phyloP scores from a whole-genome alignment of 176 grass and related monocot genomes.

The Stipa capillata region DNA sequence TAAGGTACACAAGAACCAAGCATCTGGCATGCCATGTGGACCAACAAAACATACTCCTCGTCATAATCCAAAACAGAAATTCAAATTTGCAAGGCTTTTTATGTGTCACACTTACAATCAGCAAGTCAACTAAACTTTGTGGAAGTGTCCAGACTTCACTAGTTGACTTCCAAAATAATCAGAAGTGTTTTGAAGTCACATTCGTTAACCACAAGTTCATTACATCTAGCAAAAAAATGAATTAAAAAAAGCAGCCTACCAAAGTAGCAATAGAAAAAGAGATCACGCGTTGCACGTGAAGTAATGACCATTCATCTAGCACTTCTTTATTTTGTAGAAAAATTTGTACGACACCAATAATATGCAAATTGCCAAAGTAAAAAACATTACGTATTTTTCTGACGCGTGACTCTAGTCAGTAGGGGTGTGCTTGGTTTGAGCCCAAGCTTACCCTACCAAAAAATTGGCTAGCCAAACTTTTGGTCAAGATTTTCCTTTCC shows the following conservation, averaged over 20 bases:
- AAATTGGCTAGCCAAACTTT: too few relatives aligned
- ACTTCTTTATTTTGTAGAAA: background rate
- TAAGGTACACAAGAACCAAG: background rate
- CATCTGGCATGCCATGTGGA: background rate
- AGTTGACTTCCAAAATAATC: background rate
- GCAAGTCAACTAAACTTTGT: background rate
- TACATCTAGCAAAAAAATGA: background rate
- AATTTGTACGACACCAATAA: background rate
- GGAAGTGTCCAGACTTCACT: background rate
- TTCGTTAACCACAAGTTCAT: background rate
- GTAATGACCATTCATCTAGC: background rate
- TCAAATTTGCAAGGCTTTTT: background rate
- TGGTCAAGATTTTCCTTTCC: too few relatives aligned
- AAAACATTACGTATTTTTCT: background rate
- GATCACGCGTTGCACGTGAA: background rate
- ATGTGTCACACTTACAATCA: background rate
- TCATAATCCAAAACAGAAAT: background rate
- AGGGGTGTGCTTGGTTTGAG: too few relatives aligned
- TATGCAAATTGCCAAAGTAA: background rate
- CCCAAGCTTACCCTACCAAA: too few relatives aligned
- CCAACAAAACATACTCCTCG: too few relatives aligned
- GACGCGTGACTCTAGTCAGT: background rate
- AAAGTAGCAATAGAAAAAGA: background rate
- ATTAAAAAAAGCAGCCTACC: background rate
- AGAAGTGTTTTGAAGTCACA: background rate